Conservation (phyloP, 2,329 filamentous ascomycete genomes). For the Alternaria sp. region DNA sequence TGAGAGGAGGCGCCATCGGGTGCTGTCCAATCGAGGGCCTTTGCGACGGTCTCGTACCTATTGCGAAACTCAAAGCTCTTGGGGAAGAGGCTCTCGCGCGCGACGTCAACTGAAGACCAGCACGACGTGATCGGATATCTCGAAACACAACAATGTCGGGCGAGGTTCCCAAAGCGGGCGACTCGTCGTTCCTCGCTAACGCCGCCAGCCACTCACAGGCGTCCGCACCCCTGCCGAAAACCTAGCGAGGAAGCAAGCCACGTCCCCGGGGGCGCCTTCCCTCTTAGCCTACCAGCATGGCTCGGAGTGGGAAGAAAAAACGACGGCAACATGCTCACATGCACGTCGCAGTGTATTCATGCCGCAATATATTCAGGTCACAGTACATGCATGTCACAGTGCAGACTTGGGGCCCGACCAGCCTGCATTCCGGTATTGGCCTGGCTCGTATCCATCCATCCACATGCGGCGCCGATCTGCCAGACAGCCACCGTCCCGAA, state of each 20-base stretch:
- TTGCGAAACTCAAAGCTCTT: background rate
- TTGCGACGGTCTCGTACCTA: background rate
- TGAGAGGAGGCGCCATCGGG: background rate
- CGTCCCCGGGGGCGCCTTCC: constrained; percentile 9
- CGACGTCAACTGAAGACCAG: background rate
- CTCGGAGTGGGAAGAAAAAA: constrained; percentile 5
- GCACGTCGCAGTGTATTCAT: background rate
- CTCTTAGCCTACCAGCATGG: constrained; percentile 14
- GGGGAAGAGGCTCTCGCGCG: background rate
- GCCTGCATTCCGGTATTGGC: constrained; percentile 25
- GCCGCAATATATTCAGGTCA: too few relatives aligned
- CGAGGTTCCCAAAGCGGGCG: background rate
- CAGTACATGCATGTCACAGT: background rate
- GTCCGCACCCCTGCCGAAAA: constrained; percentile 4
- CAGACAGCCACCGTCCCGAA: constrained; percentile 37
- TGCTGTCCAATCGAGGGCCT: background rate
- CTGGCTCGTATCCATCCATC: constrained; percentile 30
- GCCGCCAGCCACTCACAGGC: background rate
- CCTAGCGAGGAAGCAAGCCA: background rate
- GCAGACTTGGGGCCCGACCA: background rate
- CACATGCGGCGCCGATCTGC: constrained; percentile 33
- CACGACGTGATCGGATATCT: background rate
- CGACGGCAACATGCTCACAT: background rate
- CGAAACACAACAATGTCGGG: constrained; percentile 21
- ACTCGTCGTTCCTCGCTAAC: background rate